These are phyloP conservation scores for Salisapilia sapeloensis DNA, from an alignment of 352 stramenopile species.

Conservation along the genomic window DNA sequence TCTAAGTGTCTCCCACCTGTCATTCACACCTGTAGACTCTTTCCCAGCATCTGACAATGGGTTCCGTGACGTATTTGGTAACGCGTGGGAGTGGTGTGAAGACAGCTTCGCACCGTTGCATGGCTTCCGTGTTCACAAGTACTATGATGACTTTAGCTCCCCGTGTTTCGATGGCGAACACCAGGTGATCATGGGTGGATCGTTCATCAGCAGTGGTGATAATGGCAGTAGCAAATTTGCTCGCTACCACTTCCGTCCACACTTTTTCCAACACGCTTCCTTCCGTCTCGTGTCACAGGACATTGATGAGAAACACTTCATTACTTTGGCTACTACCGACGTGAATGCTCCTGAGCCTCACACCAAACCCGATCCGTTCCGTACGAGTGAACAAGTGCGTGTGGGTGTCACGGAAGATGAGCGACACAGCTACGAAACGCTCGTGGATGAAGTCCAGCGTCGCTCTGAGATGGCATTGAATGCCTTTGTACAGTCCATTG, in stretches of 20 bases:
- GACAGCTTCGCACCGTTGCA: conserved; percentile 90
- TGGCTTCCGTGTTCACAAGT: conserved; percentile 78
- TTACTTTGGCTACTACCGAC: conserved; percentile 43
- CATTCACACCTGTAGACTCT: conserved; percentile 81
- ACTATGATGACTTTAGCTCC: conserved; percentile 96
- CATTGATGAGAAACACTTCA: conserved; percentile 40
- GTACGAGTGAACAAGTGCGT: conserved; percentile 23
- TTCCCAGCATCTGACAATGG: conserved; percentile 51
- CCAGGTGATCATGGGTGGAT: conserved; percentile 92
- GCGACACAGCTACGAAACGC: conserved; percentile 8
- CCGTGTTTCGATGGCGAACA: conserved; percentile 97
- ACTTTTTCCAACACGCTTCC: conserved; percentile 95
- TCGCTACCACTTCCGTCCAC: conserved; percentile 92
- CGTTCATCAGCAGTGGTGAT: conserved; percentile 90
- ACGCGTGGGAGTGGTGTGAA: conserved; percentile 94
- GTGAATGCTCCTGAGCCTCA: conserved; percentile 53
- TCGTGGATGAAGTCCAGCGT: conserved; percentile 37
- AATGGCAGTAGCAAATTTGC: conserved; percentile 89
- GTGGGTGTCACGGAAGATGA: conserved; percentile 4
- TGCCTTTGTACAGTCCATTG: conserved; percentile 26
- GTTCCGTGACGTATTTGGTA: conserved; percentile 90
- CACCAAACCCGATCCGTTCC: conserved; percentile 39
- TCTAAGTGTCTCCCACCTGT: conserved; percentile 85
- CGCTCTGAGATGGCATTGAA: conserved; percentile 44
- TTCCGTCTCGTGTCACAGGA: conserved; percentile 87